These are phyloP conservation scores for Hansenula sp. DNA, from an alignment of 1,139 yeast species.

Conservation along the genomic window DNA sequence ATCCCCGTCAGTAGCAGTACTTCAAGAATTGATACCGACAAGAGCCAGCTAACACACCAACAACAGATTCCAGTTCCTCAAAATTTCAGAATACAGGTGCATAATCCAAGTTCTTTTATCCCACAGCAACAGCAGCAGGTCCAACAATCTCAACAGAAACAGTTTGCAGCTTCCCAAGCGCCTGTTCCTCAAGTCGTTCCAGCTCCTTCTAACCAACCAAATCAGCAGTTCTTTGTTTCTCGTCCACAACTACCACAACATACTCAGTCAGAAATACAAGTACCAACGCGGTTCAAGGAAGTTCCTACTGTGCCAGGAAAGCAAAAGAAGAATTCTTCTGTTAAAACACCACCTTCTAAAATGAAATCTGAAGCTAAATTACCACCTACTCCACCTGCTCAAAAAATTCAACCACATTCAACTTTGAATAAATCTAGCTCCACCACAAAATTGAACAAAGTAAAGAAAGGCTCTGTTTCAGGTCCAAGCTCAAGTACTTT, in stretches of 20 bases:
- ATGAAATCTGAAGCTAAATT: conserved; percentile 2
- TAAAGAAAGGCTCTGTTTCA: conserved; percentile 14
- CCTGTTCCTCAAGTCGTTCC: not conserved
- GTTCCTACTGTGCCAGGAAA: not conserved
- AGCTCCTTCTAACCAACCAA: no score
- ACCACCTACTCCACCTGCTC: conserved; percentile 7
- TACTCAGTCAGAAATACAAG: not conserved
- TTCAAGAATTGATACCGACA: not conserved
- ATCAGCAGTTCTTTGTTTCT: no score
- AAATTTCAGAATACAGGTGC: not conserved
- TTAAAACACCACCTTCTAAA: conserved; percentile 2
- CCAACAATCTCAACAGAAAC: conserved; percentile 1
- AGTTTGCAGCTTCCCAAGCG: not conserved
- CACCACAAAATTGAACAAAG: conserved; percentile 17
- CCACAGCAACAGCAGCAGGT: conserved; percentile 7
- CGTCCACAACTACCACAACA: conserved; percentile 1
- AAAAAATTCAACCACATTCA: conserved; percentile 3
- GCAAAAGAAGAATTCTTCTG: not conserved
- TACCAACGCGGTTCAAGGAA: not conserved
- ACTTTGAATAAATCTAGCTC: conserved; percentile 18
- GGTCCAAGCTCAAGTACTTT: conserved; percentile 3
- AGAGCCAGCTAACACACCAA: conserved; percentile 1
- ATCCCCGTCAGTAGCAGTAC: not conserved
- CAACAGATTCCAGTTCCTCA: not conserved
- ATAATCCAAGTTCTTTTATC: not conserved